These are phyloP conservation scores for Termitomyces sp. DNA, from an alignment of 768 basidiomycete genomes.

Conservation along the genomic window DNA sequence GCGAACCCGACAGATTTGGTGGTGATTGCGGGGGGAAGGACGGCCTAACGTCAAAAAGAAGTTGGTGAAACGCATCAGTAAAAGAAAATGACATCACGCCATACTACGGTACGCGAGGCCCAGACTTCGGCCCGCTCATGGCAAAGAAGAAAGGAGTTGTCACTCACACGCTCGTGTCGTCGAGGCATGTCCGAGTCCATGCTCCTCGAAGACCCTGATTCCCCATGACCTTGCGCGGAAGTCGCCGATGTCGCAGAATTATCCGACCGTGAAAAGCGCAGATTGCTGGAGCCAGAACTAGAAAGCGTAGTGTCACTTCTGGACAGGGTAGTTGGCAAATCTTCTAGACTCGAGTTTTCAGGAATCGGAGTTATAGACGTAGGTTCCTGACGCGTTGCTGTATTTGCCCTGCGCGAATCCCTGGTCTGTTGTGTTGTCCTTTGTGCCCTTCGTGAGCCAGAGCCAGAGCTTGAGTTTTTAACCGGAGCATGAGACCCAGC, in stretches of 20 bases:
- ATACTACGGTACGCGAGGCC: not conserved
- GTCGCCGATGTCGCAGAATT: conserved; percentile 2
- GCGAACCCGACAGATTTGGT: conserved; percentile 51
- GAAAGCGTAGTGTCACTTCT: conserved; percentile 5
- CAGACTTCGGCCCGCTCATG: not conserved
- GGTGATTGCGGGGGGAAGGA: conserved; percentile 23
- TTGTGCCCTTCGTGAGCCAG: conserved; percentile 1
- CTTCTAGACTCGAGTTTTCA: not conserved
- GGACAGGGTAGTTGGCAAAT: not conserved
- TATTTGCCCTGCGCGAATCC: not conserved
- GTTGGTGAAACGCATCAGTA: conserved; percentile 2
- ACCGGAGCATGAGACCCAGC: not conserved
- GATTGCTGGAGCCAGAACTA: not conserved
- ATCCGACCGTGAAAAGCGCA: conserved; percentile 5
- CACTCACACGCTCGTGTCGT: conserved; percentile 14
- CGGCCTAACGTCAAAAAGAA: conserved; percentile 7
- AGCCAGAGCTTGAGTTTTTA: conserved; percentile 11
- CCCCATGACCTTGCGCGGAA: conserved; percentile 1
- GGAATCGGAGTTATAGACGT: not conserved
- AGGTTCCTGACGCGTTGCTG: conserved; percentile 4
- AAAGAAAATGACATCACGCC: conserved; percentile 6
- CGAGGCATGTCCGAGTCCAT: not conserved
- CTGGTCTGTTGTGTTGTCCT: not conserved
- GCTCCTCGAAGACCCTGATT: not conserved
- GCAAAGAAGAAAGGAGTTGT: not conserved